A percentile compares a stretch with the other conserved stretches of the same genome.
phyloP scores from a whole-genome alignment of 202 grass and related monocot genomes.

The Panicum hallii region DNA sequence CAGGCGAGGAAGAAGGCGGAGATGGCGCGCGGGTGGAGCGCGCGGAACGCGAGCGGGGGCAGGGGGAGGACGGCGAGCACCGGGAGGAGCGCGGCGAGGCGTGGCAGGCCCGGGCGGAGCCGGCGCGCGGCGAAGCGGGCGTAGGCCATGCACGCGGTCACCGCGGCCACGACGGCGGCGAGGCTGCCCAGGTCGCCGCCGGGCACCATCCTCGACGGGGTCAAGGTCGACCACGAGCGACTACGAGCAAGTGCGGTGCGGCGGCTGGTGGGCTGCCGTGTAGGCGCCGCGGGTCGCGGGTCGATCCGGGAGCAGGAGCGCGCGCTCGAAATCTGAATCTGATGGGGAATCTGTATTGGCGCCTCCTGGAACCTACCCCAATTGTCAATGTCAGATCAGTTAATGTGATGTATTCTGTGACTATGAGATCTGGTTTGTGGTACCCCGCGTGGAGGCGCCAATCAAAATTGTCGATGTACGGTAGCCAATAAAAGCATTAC shows the following conservation, averaged over 20 bases:
- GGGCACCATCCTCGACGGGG: background rate
- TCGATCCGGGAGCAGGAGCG: background rate
- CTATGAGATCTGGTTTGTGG: no score
- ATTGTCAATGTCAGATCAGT: background rate
- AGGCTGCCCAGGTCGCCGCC: slow-evolving; percentile 48
- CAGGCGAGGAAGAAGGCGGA: slow-evolving; percentile 76
- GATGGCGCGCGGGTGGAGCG: slow-evolving; percentile 56
- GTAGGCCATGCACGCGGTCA: slow-evolving; percentile 57
- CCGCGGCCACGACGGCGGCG: slow-evolving; percentile 23
- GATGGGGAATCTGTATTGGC: background rate
- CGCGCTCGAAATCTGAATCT: background rate
- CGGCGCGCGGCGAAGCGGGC: slow-evolving; percentile 44
- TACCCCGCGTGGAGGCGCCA: no score
- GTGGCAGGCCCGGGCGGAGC: slow-evolving; percentile 53
- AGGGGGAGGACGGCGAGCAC: slow-evolving; percentile 51
- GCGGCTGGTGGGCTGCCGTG: background rate
- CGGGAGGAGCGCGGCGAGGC: slow-evolving; percentile 58
- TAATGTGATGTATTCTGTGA: no score
- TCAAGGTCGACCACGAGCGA: background rate
- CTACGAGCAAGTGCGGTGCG: no score
- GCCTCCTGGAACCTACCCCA: background rate
- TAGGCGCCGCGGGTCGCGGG: background rate
- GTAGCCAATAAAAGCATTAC: no score
- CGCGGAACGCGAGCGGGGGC: slow-evolving; percentile 62
- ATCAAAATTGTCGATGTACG: no score